Evolutionary conservation across 306 rosid genomes (phyloP).

Genomic region (Trifolium repens): DNA sequence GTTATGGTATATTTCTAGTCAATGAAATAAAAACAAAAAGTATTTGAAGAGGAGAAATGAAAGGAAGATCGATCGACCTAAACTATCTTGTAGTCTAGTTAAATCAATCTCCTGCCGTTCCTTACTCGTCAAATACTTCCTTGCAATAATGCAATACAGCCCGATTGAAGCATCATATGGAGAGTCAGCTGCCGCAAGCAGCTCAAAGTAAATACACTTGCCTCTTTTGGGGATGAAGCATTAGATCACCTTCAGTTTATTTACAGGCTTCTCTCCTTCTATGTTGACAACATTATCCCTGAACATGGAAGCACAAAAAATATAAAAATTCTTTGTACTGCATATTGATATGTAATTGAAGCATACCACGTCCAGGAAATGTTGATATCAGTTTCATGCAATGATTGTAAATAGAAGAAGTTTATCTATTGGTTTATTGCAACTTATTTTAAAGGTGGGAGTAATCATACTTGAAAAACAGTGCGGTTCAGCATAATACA

Average conservation of each 20-base stretch:
- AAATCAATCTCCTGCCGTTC: constrained; percentile 17
- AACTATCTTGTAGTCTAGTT: constrained; percentile 18
- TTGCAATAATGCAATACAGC: background rate
- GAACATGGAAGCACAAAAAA: constrained; percentile 45
- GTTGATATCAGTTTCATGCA: constrained; percentile 7
- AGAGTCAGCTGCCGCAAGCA: constrained; percentile 27
- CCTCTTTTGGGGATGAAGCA: constrained; percentile 50
- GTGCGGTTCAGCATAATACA: constrained; percentile 22
- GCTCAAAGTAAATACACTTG: constrained; percentile 45
- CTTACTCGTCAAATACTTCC: constrained; percentile 19
- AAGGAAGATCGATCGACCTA: constrained; percentile 22
- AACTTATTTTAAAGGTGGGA: constrained; percentile 31
- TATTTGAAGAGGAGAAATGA: constrained; percentile 25
- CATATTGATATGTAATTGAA: constrained; percentile 10
- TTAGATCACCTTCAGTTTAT: constrained; percentile 41
- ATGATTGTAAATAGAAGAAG: constrained; percentile 11
- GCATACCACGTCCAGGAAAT: constrained; percentile 26
- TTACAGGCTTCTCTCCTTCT: constrained; percentile 47
- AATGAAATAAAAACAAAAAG: constrained; percentile 13
- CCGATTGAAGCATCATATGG: constrained; percentile 27
- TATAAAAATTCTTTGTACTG: constrained; percentile 37
- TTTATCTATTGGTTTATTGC: constrained; percentile 30
- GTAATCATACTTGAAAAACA: constrained; percentile 25
- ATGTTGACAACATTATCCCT: constrained; percentile 51
- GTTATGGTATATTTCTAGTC: constrained; percentile 34